Base-by-base conservation (phyloP, 306 rosid genomes). In the Arachis stenosperma region DNA sequence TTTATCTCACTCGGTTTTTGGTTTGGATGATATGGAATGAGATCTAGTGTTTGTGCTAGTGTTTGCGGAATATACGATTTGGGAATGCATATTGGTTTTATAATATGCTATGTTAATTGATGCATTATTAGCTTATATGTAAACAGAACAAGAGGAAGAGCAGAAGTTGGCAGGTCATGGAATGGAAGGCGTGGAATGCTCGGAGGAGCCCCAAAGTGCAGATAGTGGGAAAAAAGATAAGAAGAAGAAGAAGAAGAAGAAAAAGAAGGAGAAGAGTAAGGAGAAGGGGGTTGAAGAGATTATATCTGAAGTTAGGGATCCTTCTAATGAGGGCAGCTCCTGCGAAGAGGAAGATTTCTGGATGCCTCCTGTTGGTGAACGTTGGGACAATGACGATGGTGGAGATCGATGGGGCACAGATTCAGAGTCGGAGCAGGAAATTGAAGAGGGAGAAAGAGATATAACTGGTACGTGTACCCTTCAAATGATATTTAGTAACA, bases 311-410 rank as follows among this genome's bases (percentile, higher is more conserved):
- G 80, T 73, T 61, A 75, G 80, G 61, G 70, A 84, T 65, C 66
- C 86, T 53, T 61, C 83, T 40, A 76, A 78, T 50, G 88, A 75
- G 56, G 91, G 78, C 44, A 77, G 75, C 60, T 88, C 80, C 40
- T 11, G 63, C 0, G 98, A 86, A 80, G 96, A 93, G 12, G 85
- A 56, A 4, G 92, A 85, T 67, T 88, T 93, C 68, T 93, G 98
- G 98, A 81, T 82, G 82, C 98, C 98, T 77, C 91, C 92, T 8
- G 79, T 29, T 46, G 97, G 97, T 47, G 88, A 83, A n/a, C 92
- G 98, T 7, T 89, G 97, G 98, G 98, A 91, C 75, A 73, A 80
- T 44, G 98, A 94, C 59, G 86, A 86, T 17, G 91, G 98, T 36
- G 86, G 90, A 40, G 90, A 88, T 70, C 79, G 96, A 78, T 94